Evolutionary conservation across 1,284 basidiomycete genomes (phyloP).

Genomic region (Peniophora sp.): DNA sequence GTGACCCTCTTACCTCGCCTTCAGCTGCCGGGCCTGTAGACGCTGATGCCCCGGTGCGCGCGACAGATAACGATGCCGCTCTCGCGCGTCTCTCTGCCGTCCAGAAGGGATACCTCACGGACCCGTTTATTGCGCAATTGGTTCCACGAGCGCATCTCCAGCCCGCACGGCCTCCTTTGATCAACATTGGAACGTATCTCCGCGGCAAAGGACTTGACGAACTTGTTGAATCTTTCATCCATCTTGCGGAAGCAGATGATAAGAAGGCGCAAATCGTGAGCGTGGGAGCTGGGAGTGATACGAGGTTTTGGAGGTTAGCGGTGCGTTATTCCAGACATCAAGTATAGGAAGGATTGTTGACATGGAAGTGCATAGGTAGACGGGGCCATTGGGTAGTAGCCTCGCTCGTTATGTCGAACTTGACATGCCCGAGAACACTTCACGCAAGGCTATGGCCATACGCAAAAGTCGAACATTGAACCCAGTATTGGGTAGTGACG

Average conservation of each 20-base stretch:
- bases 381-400: slow-evolving; percentile 37
- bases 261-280: slow-evolving; percentile 75
- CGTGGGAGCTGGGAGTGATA: slow-evolving; percentile 89
- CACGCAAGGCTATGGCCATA: slow-evolving; percentile 79
- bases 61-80: slow-evolving; percentile 70
- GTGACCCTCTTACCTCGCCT: not conserved
- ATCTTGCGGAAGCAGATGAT: slow-evolving; percentile 27
- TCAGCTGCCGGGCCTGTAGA: slow-evolving; percentile 10
- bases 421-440: slow-evolving; percentile 83
- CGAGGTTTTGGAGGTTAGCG: slow-evolving; percentile 84
- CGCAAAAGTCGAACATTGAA: slow-evolving; percentile 59
- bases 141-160: slow-evolving; percentile 58
- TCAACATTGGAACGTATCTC: slow-evolving; percentile 93
- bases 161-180: slow-evolving; percentile 71
- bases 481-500: slow-evolving; percentile 39
- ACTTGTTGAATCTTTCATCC: slow-evolving; percentile 70
- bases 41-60: slow-evolving; percentile 56
- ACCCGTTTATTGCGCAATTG: slow-evolving; percentile 62
- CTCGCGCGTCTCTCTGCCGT: slow-evolving; percentile 77
- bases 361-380: slow-evolving; percentile 28
- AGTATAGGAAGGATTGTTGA: not conserved
- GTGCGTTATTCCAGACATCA: slow-evolving; percentile 39
- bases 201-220: slow-evolving; percentile 76
- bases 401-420: slow-evolving; percentile 75
- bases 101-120: slow-evolving; percentile 65